Evolutionary conservation across 495 filamentous ascomycete genomes (phyloP).

Genomic region (Achaetomiella virescens): DNA sequence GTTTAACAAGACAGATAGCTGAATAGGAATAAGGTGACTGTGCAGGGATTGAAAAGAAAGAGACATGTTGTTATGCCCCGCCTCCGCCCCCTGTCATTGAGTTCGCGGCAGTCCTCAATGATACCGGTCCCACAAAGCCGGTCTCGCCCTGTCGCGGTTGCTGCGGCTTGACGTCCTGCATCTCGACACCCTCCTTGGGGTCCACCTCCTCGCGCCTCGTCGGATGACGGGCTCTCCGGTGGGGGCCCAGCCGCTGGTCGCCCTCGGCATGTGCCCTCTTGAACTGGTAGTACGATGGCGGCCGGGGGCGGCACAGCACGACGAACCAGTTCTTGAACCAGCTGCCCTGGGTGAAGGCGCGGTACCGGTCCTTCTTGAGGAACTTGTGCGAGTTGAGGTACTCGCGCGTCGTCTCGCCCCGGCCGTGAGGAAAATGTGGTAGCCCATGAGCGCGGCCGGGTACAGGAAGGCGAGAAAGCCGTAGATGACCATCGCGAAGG

Average conservation of each 20-base stretch:
- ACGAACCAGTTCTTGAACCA: constrained; percentile 72
- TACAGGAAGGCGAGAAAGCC: constrained; percentile 68
- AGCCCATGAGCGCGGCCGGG: constrained; percentile 73
- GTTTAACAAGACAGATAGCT: not conserved
- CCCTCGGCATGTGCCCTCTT: constrained; percentile 70
- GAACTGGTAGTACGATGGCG: constrained; percentile 86
- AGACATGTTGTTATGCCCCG: not conserved
- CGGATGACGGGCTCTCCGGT: constrained; percentile 3
- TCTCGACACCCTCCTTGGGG: constrained; percentile 37
- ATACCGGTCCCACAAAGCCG: not conserved
- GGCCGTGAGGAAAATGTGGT: constrained; percentile 84
- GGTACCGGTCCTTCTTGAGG: constrained; percentile 79
- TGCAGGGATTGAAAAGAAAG: not conserved
- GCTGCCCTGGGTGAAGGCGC: constrained; percentile 79
- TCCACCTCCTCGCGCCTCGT: constrained; percentile 4
- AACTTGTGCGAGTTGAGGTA: constrained; percentile 96
- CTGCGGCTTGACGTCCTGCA: constrained; percentile 35
- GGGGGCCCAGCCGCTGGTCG: constrained; percentile 67
- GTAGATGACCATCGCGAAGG: constrained; percentile 87
- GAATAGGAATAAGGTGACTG: not conserved
- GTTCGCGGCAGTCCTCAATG: not conserved
- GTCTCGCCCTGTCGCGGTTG: not conserved
- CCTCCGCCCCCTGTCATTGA: not conserved
- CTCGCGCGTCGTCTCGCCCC: constrained; percentile 92
- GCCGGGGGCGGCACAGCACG: constrained; percentile 74